phyloP scores from a whole-genome alignment of 2,329 filamentous ascomycete genomes.

The Trichoderma atrobrunneum region DNA sequence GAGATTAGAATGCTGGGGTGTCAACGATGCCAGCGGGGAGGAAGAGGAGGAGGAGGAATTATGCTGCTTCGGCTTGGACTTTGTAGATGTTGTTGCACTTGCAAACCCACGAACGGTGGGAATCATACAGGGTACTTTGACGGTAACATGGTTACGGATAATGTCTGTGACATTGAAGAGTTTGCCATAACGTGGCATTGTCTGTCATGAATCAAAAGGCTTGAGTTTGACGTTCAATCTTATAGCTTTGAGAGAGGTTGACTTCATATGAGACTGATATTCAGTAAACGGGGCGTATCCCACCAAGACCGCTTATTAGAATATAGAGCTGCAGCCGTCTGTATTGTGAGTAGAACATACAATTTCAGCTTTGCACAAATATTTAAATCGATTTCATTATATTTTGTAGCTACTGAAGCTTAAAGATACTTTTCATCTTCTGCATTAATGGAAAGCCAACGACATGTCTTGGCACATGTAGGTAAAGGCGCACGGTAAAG shows the following conservation, averaged over 20 bases:
- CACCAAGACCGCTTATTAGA: background rate
- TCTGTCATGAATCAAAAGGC: background rate
- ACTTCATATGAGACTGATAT: background rate
- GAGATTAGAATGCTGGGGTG: conserved; percentile 58
- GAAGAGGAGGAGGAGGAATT: background rate
- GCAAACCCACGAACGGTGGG: background rate
- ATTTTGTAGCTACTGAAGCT: background rate
- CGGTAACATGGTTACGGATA: background rate
- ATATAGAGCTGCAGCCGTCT: background rate
- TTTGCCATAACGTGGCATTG: background rate
- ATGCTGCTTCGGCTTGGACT: conserved; percentile 26
- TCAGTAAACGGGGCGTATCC: conserved; percentile 5
- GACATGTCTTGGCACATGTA: background rate
- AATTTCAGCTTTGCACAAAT: background rate
- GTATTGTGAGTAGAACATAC: background rate
- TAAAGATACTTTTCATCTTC: background rate
- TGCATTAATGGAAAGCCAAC: background rate
- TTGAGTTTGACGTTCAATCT: background rate
- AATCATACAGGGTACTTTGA: background rate
- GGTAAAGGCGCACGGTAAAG: background rate
- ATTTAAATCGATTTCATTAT: background rate
- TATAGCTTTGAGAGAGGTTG: background rate
- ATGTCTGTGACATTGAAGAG: background rate
- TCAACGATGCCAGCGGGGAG: background rate
- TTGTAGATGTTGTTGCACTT: conserved; percentile 27